These are phyloP conservation scores for Venturia oleaginea DNA, from an alignment of 2,329 filamentous ascomycete species.

Conservation along the genomic window DNA sequence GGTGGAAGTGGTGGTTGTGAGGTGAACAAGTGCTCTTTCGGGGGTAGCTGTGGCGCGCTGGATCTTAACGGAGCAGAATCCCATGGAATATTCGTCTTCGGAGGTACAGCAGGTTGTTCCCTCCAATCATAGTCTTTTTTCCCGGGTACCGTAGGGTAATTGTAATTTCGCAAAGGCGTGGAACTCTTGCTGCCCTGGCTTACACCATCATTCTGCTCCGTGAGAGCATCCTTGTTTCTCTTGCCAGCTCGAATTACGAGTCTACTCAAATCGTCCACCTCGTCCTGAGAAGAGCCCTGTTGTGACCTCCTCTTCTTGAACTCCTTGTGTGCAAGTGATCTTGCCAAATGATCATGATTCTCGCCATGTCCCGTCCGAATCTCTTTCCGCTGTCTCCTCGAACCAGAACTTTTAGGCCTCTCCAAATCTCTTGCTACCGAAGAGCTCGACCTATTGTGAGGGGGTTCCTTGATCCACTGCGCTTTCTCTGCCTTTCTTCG, in stretches of 20 bases:
- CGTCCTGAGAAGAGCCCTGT: slow-evolving; percentile 21
- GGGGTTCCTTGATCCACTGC: slow-evolving; percentile 19
- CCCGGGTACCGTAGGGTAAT: slow-evolving; percentile 9
- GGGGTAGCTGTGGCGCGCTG: not conserved
- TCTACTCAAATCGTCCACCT: slow-evolving; percentile 27
- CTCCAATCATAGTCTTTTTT: slow-evolving; percentile 7
- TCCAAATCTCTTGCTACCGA: slow-evolving; percentile 15
- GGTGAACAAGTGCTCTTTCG: slow-evolving; percentile 3
- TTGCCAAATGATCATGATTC: slow-evolving; percentile 8
- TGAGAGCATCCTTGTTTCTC: slow-evolving; percentile 8
- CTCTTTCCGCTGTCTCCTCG: slow-evolving; percentile 2
- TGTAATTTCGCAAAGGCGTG: slow-evolving; percentile 1
- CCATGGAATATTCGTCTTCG: not conserved
- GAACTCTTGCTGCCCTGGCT: not conserved
- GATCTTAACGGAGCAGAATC: not conserved
- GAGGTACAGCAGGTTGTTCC: not conserved
- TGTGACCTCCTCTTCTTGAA: slow-evolving; percentile 9
- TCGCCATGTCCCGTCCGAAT: slow-evolving; percentile 7
- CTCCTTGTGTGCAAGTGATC: slow-evolving; percentile 12
- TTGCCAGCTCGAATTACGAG: slow-evolving; percentile 7
- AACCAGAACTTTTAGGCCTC: not conserved
- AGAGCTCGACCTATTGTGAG: slow-evolving; percentile 19
- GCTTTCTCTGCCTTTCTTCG: slow-evolving; percentile 25
- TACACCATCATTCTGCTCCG: slow-evolving; percentile 4
- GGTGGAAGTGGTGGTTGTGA: slow-evolving; percentile 4